Evolutionary conservation across 2,329 filamentous ascomycete genomes (phyloP), one percentile per base, ranked within the genome.

Genomic region (Fusarium abutilonis): DNA sequence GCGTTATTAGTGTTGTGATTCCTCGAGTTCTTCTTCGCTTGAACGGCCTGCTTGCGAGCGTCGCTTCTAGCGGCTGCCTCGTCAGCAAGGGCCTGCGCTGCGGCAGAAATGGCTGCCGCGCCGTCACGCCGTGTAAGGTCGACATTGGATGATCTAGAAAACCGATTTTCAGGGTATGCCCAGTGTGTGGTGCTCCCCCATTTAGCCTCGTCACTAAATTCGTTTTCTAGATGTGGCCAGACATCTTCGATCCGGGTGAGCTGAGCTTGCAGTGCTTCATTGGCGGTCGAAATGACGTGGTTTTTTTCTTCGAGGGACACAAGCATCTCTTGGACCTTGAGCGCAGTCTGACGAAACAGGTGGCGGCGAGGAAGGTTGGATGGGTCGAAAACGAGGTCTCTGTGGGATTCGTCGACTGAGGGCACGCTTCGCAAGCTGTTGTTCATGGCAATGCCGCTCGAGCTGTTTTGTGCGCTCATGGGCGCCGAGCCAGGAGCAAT

Each of bases 271-370:
- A 98, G 86, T 41, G 93, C 92, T 68, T 96, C 91, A 70, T 94
- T 95, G 51, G 95, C 94, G 14, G 94, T 96, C 34, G 91, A 90
- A 53, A 98, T 90, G 68, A 99, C 95, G 68, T 97, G 93, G 67
- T 97, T 97, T 79, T 99, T 99, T 78, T 99, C 95, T 72, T 99
- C 95, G 34, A 98, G 84, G 2, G 93, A 94, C 43, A 92, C 87
- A 40, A 98, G 86, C 82, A 98, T 90, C 68, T 93, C 90, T 65
- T 89, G 86, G 48, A 97, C 89, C 64, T 90, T 89, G 69, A 87
- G 83, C 34, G 92, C 89, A 49, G 94, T 87, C 58, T 92, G 88
- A 69, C 88, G 86, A 73, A 94, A 96, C 38, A 93, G 81, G 70
- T 90, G 86, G 65, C 92, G 87, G 64, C 89, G 86, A 48, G 83